Percentiles rank a stretch among this genome's conserved stretches.
Evolutionary conservation across 2,329 filamentous ascomycete genomes (phyloP).

Genomic region (Fonsecaea pedrosoi): DNA sequence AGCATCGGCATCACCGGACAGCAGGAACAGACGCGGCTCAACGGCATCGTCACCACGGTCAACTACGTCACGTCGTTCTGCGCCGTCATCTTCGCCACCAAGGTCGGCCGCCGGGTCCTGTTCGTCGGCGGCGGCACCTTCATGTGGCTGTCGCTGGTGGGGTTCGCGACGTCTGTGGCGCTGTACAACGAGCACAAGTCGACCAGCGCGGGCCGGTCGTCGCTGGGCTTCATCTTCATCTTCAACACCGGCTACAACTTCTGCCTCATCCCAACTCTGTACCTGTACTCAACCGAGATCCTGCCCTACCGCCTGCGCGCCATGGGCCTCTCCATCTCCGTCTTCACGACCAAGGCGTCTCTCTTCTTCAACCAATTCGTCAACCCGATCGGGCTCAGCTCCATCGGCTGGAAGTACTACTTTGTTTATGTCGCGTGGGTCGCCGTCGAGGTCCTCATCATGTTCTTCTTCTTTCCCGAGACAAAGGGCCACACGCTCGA

Average conservation of each 20-base stretch:
- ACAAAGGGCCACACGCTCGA: conserved; percentile 53
- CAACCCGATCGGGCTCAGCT: conserved; percentile 47
- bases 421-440: conserved; percentile 54
- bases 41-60: conserved; percentile 38
- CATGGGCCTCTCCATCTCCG: conserved; percentile 31
- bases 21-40: conserved; percentile 48
- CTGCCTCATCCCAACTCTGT: conserved; percentile 7
- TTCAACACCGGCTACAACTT: conserved; percentile 12
- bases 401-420: conserved; percentile 56
- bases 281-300: conserved; percentile 11
- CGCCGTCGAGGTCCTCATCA: conserved; percentile 44
- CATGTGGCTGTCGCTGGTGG: conserved; percentile 10
- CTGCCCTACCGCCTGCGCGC: conserved; percentile 9
- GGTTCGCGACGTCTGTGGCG: conserved; percentile 11
- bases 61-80: not conserved
- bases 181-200: conserved; percentile 5
- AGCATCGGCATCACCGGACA: conserved; percentile 46
- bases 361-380: conserved; percentile 46
- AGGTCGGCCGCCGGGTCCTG: conserved; percentile 5
- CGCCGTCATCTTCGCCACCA: conserved; percentile 9
- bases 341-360: conserved; percentile 42
- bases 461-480: conserved; percentile 45
- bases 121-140: conserved; percentile 11
- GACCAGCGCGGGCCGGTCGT: not conserved
- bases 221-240: conserved; percentile 11